A percentile compares a stretch with the other conserved stretches of the same genome.
These are phyloP conservation scores for Aspergillus panamensis DNA, from an alignment of 495 filamentous ascomycete species.

Conservation along the genomic window DNA sequence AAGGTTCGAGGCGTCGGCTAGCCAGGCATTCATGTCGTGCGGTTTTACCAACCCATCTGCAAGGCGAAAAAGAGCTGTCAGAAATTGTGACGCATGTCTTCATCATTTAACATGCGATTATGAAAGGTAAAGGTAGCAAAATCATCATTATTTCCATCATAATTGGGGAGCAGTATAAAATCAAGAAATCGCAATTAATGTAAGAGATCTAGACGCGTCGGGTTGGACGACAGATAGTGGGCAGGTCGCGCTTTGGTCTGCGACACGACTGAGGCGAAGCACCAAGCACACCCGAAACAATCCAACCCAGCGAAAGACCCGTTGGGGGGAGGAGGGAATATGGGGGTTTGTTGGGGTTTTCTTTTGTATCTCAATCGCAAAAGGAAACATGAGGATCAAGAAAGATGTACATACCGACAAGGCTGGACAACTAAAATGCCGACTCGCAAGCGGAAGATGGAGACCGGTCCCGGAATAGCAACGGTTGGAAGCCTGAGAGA, in stretches of 20 bases:
- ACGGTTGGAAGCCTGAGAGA: slow-evolving; percentile 34
- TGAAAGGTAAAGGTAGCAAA: slow-evolving; percentile 3
- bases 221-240: slow-evolving; percentile 25
- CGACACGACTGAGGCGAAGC: slow-evolving; percentile 26
- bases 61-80: slow-evolving; percentile 23
- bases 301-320: slow-evolving; percentile 8
- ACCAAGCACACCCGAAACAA: slow-evolving; percentile 18
- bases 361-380: slow-evolving; percentile 1
- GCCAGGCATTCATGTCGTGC: slow-evolving; percentile 78
- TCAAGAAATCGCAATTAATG: slow-evolving; percentile 9
- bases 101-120: slow-evolving; percentile 21
- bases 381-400: slow-evolving; percentile 12
- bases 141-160: slow-evolving; percentile 15
- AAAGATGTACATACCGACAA: slow-evolving; percentile 47
- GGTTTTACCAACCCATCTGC: slow-evolving; percentile 57
- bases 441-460: slow-evolving; percentile 44
- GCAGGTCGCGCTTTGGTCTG: slow-evolving; percentile 28
- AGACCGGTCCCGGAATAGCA: slow-evolving; percentile 42
- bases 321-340: slow-evolving; percentile 1
- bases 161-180: slow-evolving; percentile 3
- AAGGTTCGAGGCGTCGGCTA: slow-evolving; percentile 67
- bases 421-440: slow-evolving; percentile 47
- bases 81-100: slow-evolving; percentile 18
- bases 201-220: slow-evolving; percentile 35
- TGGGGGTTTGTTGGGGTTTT: neutral